Evolutionary conservation across 2,329 filamentous ascomycete species (phyloP), one percentile per base, ranked within the genome.

Genomic region (Orbilia oligospora): DNA sequence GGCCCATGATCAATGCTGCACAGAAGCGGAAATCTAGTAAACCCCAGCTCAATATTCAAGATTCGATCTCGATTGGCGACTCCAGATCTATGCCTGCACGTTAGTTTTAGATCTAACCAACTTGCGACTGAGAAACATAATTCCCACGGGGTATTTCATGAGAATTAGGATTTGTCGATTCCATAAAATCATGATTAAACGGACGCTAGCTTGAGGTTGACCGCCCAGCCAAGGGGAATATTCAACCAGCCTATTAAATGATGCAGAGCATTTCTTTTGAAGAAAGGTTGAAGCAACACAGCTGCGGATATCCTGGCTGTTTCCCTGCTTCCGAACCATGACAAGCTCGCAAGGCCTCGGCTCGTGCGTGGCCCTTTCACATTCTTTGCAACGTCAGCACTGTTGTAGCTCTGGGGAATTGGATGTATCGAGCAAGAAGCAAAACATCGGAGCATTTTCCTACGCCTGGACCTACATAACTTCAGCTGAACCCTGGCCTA

Each of bases 51-150:
- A 4, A 36, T 48, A 71, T 63, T 33, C 67, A 44, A 77, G 73
- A 71, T 77, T 77, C 41, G 73, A 77, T 77, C 73, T 63, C 73
- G 73, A 77, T 77, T 77, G 73, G 73, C 73, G 73, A 77, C 66
- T 44, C 55, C 58, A 70, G 73, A 77, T 77, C 73, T 77, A 66
- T 41, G 56, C 22, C 41, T 66, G 53, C 36, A 55, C 33, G 44
- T 49, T 71, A 33, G 53, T 33, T n/a, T 33, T 16, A 63, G 66
- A 77, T 77, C 73, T 48, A 64, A 41, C 38, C 44, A 41, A 20
- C 12, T 20, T 30, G 48, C 61, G 27, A 9, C 20, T 36, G 67
- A 63, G 27, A 58, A 63, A 22, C 10, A 27, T 0, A 55, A 53
- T 44, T 12, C 38, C 48, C 20, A 71, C 67, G 51, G 67, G 56